phyloP scores from a whole-genome alignment of 805 yeast genomes.

The Kodamaea fukazawae region DNA sequence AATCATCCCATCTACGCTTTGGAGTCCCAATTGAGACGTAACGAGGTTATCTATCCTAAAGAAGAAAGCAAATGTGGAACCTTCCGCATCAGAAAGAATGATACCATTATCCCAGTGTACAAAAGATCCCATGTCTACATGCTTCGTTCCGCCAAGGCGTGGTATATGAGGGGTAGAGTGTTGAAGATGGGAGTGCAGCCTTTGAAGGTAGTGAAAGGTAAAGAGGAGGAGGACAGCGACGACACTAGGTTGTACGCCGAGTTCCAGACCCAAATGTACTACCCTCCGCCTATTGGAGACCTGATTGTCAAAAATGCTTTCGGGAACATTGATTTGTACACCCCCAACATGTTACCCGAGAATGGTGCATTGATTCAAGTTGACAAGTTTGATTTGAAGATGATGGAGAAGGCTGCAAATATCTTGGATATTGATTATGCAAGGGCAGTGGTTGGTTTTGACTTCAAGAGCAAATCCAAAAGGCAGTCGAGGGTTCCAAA shows the following conservation, averaged over 20 bases:
- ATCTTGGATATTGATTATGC: conserved; percentile 74
- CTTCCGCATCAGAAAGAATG: conserved; percentile 42
- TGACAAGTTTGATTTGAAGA: conserved; percentile 34
- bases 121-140: conserved; percentile 60
- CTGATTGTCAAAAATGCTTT: conserved; percentile 78
- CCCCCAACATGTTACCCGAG: conserved; percentile 75
- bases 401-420: conserved; percentile 69
- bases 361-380: conserved; percentile 61
- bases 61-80: conserved; percentile 63
- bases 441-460: conserved; percentile 84
- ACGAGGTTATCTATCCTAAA: conserved; percentile 69
- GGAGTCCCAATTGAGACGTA: conserved; percentile 67
- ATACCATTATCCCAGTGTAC: conserved; percentile 55
- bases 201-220: conserved; percentile 38
- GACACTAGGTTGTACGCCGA: conserved; percentile 63
- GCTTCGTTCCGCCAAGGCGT: conserved; percentile 73
- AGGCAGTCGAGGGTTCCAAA: conserved; percentile 45
- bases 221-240: conserved; percentile 48
- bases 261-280: conserved; percentile 70
- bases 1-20: conserved; percentile 85
- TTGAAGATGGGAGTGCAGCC: conserved; percentile 71
- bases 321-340: conserved; percentile 82
- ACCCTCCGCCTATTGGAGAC: conserved; percentile 62
- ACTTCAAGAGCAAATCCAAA: conserved; percentile 44
- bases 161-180: conserved; percentile 81